Percentiles rank a stretch among this genome's conserved stretches.
Conservation (phyloP, 495 filamentous ascomycete species). For the Emericellopsis terricola region DNA sequence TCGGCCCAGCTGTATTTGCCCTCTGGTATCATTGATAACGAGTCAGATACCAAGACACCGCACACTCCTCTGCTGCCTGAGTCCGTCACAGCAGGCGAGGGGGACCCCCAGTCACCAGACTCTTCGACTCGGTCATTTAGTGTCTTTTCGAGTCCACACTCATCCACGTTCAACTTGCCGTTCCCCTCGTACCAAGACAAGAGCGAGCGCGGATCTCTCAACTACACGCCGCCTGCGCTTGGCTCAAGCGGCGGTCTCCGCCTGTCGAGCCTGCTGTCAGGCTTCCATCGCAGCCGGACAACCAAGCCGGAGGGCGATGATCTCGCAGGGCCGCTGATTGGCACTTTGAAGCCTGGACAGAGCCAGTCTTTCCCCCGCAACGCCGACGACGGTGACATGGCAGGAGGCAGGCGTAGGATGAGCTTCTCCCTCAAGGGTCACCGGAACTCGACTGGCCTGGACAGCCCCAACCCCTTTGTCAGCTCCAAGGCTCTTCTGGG, state of each 20-base stretch:
- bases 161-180: conserved; percentile 37
- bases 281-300: conserved; percentile 48
- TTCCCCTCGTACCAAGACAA: conserved; percentile 24
- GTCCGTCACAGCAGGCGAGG: conserved; percentile 6
- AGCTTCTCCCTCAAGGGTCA: conserved; percentile 37
- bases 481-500: conserved; percentile 17
- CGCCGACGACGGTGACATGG: conserved; percentile 25
- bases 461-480: conserved; percentile 15
- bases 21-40: conserved; percentile 54
- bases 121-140: conserved; percentile 48
- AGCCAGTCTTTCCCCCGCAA: conserved; percentile 63
- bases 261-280: conserved; percentile 14
- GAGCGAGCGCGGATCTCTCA: conserved; percentile 11
- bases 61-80: background rate
- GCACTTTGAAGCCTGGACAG: conserved; percentile 55
- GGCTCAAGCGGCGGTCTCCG: conserved; percentile 11
- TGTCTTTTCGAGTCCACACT: conserved; percentile 49
- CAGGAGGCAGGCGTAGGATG: conserved; percentile 24
- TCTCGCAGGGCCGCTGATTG: conserved; percentile 49
- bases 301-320: conserved; percentile 55
- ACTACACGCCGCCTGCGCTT: conserved; percentile 7
- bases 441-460: conserved; percentile 27
- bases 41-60: conserved; percentile 10
- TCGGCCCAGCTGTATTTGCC: conserved; percentile 62
- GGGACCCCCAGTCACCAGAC: conserved; percentile 47